phyloP scores from a whole-genome alignment of 208 protist species.

The Acanthamoeba castellanii region DNA sequence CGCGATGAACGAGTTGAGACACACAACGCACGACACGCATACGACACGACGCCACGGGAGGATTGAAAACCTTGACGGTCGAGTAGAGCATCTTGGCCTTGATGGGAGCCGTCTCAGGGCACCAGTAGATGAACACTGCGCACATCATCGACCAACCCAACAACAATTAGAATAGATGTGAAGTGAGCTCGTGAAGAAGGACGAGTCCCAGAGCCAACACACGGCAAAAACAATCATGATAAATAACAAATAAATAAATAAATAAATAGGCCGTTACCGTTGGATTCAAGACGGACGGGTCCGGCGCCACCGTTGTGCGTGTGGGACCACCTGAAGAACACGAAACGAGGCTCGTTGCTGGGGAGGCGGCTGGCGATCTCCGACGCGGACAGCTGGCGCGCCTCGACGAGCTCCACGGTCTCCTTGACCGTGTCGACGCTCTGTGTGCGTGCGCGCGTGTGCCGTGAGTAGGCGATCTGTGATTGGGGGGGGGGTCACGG shows the following conservation, averaged over 20 bases:
- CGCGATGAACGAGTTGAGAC: too few relatives aligned
- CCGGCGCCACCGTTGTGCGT: background rate
- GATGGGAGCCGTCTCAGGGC: conserved; percentile 12
- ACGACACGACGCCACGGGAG: background rate
- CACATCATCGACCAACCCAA: too few relatives aligned
- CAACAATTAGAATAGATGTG: too few relatives aligned
- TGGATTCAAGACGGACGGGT: background rate
- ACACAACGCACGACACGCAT: background rate
- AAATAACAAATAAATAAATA: too few relatives aligned
- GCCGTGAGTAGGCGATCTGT: background rate
- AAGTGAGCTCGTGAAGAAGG: too few relatives aligned
- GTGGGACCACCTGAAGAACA: conserved; percentile 24
- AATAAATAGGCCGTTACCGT: too few relatives aligned
- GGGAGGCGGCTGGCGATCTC: background rate
- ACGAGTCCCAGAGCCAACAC: background rate
- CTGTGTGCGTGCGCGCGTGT: background rate
- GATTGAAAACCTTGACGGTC: background rate
- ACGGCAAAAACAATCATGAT: too few relatives aligned
- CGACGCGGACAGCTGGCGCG: background rate
- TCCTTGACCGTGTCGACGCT: conserved; percentile 20
- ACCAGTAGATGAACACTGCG: conserved; percentile 64
- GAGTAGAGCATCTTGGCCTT: conserved; percentile 48
- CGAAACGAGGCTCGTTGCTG: background rate
- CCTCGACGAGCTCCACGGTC: conserved; percentile 49
- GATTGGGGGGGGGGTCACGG: background rate